These are phyloP conservation scores for Kappamyces sp. DNA, from an alignment of 192 early-diverging fungal genomes.

Conservation along the genomic window DNA sequence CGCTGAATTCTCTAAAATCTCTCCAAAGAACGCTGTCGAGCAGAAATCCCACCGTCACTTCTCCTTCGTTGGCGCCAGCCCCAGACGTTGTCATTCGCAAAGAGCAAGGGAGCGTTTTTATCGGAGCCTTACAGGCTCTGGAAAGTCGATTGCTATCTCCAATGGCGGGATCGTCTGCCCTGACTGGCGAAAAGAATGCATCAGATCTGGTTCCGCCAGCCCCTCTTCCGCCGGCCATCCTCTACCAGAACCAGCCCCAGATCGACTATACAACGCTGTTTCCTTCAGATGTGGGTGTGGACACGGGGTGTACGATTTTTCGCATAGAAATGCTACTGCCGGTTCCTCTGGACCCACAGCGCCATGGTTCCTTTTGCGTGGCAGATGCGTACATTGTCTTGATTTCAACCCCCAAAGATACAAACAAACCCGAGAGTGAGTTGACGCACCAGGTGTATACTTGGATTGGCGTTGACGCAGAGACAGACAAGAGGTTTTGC, in stretches of 20 bases:
- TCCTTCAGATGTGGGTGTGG: too few species aligned
- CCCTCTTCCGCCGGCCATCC: too few species aligned
- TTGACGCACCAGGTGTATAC: conserved; percentile 32
- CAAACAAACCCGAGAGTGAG: conserved; percentile 12
- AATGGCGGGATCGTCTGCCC: too few species aligned
- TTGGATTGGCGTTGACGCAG: conserved; percentile 43
- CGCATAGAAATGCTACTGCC: conserved; percentile 41
- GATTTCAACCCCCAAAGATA: conserved; percentile 9
- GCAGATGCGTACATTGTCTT: conserved; percentile 46
- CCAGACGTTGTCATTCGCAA: background rate
- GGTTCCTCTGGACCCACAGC: conserved; percentile 4
- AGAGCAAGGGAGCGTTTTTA: conserved; percentile 32
- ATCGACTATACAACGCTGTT: too few species aligned
- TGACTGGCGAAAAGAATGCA: too few species aligned
- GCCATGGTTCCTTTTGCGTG: conserved; percentile 36
- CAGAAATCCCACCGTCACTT: too few species aligned
- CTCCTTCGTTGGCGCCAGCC: too few species aligned
- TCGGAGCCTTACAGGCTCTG: conserved; percentile 13
- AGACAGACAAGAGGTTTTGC: conserved; percentile 51
- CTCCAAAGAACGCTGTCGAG: too few species aligned
- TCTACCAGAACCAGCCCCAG: too few species aligned
- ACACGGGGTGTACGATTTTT: conserved; percentile 19
- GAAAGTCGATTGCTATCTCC: too few species aligned
- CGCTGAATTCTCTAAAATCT: too few species aligned
- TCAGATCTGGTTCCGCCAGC: too few species aligned